Percentiles rank a stretch among this genome's conserved stretches.
Evolutionary conservation across 2,329 filamentous ascomycete genomes (phyloP).

Genomic region (Diaporthe sp.): DNA sequence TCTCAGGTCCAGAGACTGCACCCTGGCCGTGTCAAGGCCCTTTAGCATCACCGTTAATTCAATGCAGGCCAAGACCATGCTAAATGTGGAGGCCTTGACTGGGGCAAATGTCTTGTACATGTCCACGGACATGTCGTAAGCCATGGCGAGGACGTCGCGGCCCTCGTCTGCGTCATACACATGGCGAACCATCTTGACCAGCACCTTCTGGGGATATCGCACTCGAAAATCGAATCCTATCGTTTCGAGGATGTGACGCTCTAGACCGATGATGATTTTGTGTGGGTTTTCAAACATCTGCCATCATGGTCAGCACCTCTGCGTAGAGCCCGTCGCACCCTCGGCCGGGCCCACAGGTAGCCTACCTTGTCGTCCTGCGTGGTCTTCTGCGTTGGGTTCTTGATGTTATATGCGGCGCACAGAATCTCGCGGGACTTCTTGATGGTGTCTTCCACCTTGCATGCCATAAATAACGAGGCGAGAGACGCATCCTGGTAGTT

Average conservation of each 20-base stretch:
- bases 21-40: slow-evolving; percentile 61
- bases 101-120: slow-evolving; percentile 94
- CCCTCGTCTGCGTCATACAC: slow-evolving; percentile 61
- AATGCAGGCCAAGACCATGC: slow-evolving; percentile 83
- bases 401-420: slow-evolving; percentile 89
- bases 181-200: slow-evolving; percentile 80
- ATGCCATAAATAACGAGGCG: slow-evolving; percentile 89
- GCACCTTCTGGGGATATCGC: slow-evolving; percentile 84
- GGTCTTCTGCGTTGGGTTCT: slow-evolving; percentile 72
- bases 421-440: slow-evolving; percentile 97
- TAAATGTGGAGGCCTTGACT: slow-evolving; percentile 88
- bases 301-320: neutral
- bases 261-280: slow-evolving; percentile 86
- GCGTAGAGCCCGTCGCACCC: neutral
- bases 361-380: slow-evolving; percentile 85
- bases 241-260: slow-evolving; percentile 91
- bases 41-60: slow-evolving; percentile 82
- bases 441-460: slow-evolving; percentile 97
- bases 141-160: slow-evolving; percentile 70
- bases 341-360: neutral
- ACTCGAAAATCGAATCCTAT: slow-evolving; percentile 94
- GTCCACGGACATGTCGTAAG: slow-evolving; percentile 87
- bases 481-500: slow-evolving; percentile 88
- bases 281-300: slow-evolving; percentile 84
- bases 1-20: slow-evolving; percentile 60